Evolutionary conservation across 179 eudicot genomes (phyloP).

Genomic region (Spergularia azorica): DNA sequence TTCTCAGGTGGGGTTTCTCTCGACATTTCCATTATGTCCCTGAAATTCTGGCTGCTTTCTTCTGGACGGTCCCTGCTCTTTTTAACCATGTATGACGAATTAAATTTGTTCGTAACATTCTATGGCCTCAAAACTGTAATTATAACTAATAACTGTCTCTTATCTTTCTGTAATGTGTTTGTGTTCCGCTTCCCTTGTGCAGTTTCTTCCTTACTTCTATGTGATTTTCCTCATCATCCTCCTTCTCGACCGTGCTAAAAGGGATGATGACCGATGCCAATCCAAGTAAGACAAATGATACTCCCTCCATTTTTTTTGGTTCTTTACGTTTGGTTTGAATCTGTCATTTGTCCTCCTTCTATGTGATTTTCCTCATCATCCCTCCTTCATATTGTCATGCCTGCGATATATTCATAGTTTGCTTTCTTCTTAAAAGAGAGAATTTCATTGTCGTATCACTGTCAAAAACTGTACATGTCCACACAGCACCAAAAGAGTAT

Average conservation of each 20-base stretch:
- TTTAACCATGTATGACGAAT: conserved; percentile 70
- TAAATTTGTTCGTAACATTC: background rate
- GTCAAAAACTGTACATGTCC: too few relatives aligned
- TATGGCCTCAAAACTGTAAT: background rate
- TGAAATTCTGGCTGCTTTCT: conserved; percentile 85
- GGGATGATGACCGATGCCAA: conserved; percentile 91
- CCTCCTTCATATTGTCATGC: too few relatives aligned
- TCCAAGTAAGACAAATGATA: conserved; percentile 67
- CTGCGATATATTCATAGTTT: too few relatives aligned
- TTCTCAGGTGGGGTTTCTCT: conserved; percentile 90
- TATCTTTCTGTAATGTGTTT: background rate
- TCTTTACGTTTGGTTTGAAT: too few relatives aligned
- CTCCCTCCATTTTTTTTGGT: too few relatives aligned
- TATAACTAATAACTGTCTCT: background rate
- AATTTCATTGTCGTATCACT: too few relatives aligned
- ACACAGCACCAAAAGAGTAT: too few relatives aligned
- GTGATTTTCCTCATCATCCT: conserved; percentile 85
- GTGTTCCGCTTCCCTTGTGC: conserved; percentile 25
- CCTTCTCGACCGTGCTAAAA: conserved; percentile 84
- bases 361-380: too few relatives aligned
- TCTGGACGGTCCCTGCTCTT: conserved; percentile 95
- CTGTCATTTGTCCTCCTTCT: too few relatives aligned
- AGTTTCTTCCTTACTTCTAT: conserved; percentile 96
- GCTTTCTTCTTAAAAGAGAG: too few relatives aligned
- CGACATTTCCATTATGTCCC: conserved; percentile 98